Conservation (phyloP, 768 basidiomycete species). For the Tylopilus subfusipes region DNA sequence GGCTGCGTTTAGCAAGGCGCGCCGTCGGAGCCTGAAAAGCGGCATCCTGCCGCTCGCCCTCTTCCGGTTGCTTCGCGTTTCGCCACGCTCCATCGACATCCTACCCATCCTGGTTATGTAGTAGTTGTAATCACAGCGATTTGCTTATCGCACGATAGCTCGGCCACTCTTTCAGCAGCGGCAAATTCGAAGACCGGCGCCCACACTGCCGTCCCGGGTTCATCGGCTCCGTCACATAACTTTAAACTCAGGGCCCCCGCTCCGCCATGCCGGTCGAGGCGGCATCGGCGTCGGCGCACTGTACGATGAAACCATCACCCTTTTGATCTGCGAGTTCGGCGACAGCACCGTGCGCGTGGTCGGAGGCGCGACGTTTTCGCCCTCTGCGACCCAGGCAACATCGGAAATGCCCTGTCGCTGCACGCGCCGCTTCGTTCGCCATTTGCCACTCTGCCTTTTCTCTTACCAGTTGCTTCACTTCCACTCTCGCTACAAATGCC, state of each 20-base stretch:
- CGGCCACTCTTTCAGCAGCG: too few species aligned
- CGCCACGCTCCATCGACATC: too few species aligned
- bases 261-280: slow-evolving; percentile 37
- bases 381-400: slow-evolving; percentile 31
- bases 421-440: slow-evolving; percentile 44
- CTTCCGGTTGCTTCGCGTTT: too few species aligned
- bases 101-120: too few species aligned
- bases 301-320: slow-evolving; percentile 53
- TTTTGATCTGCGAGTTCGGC: slow-evolving; percentile 48
- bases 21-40: too few species aligned
- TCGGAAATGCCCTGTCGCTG: slow-evolving; percentile 60
- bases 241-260: slow-evolving; percentile 39
- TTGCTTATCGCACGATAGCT: too few species aligned
- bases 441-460: slow-evolving; percentile 42
- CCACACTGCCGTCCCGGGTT: slow-evolving; percentile 34
- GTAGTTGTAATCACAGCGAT: too few species aligned
- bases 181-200: too few species aligned
- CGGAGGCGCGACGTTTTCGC: slow-evolving; percentile 19
- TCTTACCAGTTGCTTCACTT: too few species aligned
- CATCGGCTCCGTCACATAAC: slow-evolving; percentile 28
- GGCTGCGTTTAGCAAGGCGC: too few species aligned
- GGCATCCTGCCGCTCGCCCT: too few species aligned
- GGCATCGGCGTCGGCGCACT: slow-evolving; percentile 31
- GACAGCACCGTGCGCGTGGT: slow-evolving; percentile 58
- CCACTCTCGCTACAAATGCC: slow-evolving; percentile 42